Evolutionary conservation across 129 eudicot genomes (phyloP), one percentile per base, ranked within the genome.

Genomic region (Flaveria ramosissima): DNA sequence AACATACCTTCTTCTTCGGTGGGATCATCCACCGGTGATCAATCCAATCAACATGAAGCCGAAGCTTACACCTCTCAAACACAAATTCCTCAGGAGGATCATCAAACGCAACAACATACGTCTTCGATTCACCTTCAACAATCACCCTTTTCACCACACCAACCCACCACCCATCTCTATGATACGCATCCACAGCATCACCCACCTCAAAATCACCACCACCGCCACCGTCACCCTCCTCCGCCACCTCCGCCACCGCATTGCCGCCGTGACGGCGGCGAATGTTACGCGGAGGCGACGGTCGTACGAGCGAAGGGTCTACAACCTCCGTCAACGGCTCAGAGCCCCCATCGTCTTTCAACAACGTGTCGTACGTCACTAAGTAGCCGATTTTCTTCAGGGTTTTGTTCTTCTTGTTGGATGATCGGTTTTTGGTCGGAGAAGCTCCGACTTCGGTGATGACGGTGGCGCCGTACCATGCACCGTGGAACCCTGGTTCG

Each of bases 91-190:
- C 92, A 0, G 76, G 81, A 1, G 98, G 92, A 42, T 80, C 51
- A 7, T 74, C 55, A 76, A 93, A 90, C 39, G 74, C 56, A 27
- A 93, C 91, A 15, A 72, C 6, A 48, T 27, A 88, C 70, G 68
- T 80, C 14, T 3, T 56, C 26, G 39, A 0, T n/a, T 10, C 71
- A 4, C 15, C 24, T 2, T 59, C 85, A 6, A 36, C 66, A 5
- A 85, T 3, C 26, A 85, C 85, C 13, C 66, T 60, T 0, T 81
- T 74, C 23, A 93, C 88, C 53, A 78, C 87, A 15, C 98, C 97
- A 0, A 60, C 73, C 98, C 98, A 90, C 98, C 97, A 93, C 2
- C 92, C 98, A 70, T 93, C 97, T 11, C 74, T 71, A 76, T 72
- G 83, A 47, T 13, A 73, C 32, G 92, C 92, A 68, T 93, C 98